Base-by-base conservation (phyloP, 2,329 filamentous ascomycete genomes). In the Stachybotrys chartarum region DNA sequence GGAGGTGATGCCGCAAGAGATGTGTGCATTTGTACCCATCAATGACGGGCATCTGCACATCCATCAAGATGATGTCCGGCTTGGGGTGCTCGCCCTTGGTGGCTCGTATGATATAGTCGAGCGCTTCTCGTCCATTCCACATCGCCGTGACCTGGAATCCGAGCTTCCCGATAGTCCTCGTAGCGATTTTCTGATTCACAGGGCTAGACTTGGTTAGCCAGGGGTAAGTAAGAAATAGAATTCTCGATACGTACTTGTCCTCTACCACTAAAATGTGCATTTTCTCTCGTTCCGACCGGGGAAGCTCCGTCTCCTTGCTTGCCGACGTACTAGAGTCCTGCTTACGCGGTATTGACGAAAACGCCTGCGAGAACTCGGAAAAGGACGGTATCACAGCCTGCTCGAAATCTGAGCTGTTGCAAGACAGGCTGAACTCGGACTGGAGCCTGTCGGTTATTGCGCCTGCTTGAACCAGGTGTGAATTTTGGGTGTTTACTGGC, bases 1-100 rank as follows among this genome's bases (percentile, higher is more conserved):
- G 84, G 1, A 78, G 66, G 60, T 88, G 83, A 55, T 87, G 85
- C 16, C 88, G 79, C 50, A 93, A 78, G 18, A 87, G 78, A 61
- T 90, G 87, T 0, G 88, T 92, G 47, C 88, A 87, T 56, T 83
- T 82, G 67, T 92, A 92, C 1, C 89, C 89, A 63, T 92, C 89
- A 58, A 90, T 83, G 45, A 91, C 82, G 30, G 85, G 83, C 84
- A 89, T 88, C 68, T 89, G 86, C 1, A 88, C 84, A 64, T 90
- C 87, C 87, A 90, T 90, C 45, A 92, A 73, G 54, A 93, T 90
- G 7, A 93, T 83, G 60, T 90, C 83, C 0, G 89, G 88, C 52
- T 82, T 83, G 11, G 73, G 71, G 49, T 80, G 75, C 32, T 75
- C 72, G 30, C 75, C 78, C 7, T 71, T 64, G 24, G 78, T 75